Percentiles rank a stretch among this genome's conserved stretches.
phyloP scores from a whole-genome alignment of 1,139 yeast species.

The Sugiyamaella xylanicola region DNA sequence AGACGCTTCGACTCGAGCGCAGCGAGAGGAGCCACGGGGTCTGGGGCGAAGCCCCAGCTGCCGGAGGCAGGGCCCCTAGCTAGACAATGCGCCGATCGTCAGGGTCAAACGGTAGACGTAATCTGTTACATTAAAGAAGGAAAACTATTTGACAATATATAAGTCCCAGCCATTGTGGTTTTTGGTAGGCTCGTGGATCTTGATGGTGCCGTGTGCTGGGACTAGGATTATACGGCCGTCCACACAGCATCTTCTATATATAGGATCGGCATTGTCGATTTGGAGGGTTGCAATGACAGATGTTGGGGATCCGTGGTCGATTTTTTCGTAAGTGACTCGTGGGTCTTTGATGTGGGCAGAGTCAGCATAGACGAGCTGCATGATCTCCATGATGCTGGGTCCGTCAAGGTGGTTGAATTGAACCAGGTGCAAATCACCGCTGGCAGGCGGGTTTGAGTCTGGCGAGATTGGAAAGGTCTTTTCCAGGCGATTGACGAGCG shows the following conservation, averaged over 20 bases:
- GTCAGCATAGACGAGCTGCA: conserved; percentile 59
- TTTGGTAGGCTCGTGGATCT: conserved; percentile 30
- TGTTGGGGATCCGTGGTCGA: conserved; percentile 23
- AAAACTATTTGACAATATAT: conserved; percentile 29
- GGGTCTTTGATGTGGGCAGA: conserved; percentile 56
- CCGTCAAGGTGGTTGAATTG: conserved; percentile 51
- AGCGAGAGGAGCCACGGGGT: not conserved
- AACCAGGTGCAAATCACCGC: conserved; percentile 53
- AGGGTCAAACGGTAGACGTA: no score
- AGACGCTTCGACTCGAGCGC: not conserved
- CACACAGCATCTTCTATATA: conserved; percentile 42
- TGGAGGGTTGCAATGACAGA: conserved; percentile 25
- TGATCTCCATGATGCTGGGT: conserved; percentile 53
- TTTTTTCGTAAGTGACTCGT: conserved; percentile 36
- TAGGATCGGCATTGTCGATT: conserved; percentile 31
- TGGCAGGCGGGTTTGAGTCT: conserved; percentile 54
- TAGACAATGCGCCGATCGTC: not conserved
- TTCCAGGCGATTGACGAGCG: conserved; percentile 67
- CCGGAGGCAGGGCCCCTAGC: not conserved
- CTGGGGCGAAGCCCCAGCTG: not conserved
- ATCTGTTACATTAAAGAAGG: not conserved
- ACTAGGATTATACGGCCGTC: conserved; percentile 41
- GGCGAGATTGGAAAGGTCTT: conserved; percentile 76
- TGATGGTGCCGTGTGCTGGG: conserved; percentile 31
- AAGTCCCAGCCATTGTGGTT: conserved; percentile 39